Base-by-base conservation (phyloP, 495 filamentous ascomycete genomes). In the Penicillium paradoxum region DNA sequence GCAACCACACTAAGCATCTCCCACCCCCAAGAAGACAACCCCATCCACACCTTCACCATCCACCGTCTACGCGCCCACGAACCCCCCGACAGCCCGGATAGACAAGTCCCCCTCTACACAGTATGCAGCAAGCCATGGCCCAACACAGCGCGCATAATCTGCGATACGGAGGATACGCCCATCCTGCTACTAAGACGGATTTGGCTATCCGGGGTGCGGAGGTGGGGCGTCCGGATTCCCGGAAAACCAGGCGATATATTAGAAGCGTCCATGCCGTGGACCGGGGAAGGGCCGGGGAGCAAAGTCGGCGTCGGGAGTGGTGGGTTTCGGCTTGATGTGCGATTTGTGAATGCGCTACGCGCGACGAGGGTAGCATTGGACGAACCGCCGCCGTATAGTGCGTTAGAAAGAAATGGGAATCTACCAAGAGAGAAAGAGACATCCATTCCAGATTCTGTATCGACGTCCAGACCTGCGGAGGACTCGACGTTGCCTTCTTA, bases 1-100 rank as follows among this genome's bases (percentile, higher is more conserved):
- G 57, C 63, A 18, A 66, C 63, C 11, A 66, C 57, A 1, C 54
- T 66, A n/a, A 52, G 47, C 18, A 60, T 66, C 5, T 45, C 48
- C 13, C 56, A 57, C 41, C 43, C 15, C 17, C 34, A 41, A n/a
- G 27, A 53, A 29, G 51, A 58, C 55, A 52, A 53, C 15, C 32
- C 47, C 32, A 53, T 55, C 29, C 44, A 44, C 42, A 50, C 46
- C 42, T 60, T 58, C 45, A 56, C 25, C n/a, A 37, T 66, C 11
- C 44, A 56, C 34, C 60, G 50, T 7, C 43, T 61, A 4, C 60
- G 55, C 47, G 41, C 36, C 9, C 49, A 66, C 42, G 63, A 66
- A 24, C 43, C 61, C 13, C 34, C 46, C 45, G 39, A 53, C 21
- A 60, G 45, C 36, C 57, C 58, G 9, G 39, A 54, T 3, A 55